Conservation (phyloP, 2,329 filamentous ascomycete genomes). For the Sporothrix dimorphospora region DNA sequence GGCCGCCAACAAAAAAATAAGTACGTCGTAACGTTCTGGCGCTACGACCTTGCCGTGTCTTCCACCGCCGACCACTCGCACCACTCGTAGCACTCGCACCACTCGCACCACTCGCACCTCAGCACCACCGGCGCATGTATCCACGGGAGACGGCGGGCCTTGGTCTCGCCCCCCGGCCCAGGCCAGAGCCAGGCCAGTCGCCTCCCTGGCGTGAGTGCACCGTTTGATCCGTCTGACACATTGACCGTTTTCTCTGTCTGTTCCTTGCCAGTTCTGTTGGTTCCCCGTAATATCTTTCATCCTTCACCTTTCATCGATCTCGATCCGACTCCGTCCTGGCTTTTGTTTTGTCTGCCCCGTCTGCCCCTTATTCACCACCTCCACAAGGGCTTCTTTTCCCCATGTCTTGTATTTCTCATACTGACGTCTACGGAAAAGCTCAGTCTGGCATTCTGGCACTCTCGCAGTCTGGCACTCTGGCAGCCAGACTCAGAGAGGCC, state of each 20-base stretch:
- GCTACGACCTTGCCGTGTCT: constrained; percentile 23
- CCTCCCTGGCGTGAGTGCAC: neutral
- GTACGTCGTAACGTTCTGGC: constrained; percentile 4
- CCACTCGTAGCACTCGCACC: neutral
- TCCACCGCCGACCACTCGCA: neutral
- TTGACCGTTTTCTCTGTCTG: neutral
- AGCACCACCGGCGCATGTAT: constrained; percentile 13
- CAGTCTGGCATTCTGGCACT: too few species aligned
- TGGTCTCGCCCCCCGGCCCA: constrained; percentile 22
- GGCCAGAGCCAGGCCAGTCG: neutral
- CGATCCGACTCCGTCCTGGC: neutral
- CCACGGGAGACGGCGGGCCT: constrained; percentile 21
- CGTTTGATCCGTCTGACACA: constrained; percentile 10
- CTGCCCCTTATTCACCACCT: neutral
- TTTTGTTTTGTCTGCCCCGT: neutral
- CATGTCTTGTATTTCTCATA: constrained; percentile 28
- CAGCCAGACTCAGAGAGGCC: neutral
- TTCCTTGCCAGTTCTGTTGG: neutral
- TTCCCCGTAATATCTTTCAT: neutral
- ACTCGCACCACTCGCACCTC: constrained; percentile 2
- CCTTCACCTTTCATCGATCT: neutral
- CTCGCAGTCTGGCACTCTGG: too few species aligned
- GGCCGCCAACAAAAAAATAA: neutral
- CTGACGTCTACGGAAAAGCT: constrained; percentile 15
- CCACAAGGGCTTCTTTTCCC: neutral